Conservation (phyloP, 2,329 filamentous ascomycete genomes). For the Orbilia ellipsospora region DNA sequence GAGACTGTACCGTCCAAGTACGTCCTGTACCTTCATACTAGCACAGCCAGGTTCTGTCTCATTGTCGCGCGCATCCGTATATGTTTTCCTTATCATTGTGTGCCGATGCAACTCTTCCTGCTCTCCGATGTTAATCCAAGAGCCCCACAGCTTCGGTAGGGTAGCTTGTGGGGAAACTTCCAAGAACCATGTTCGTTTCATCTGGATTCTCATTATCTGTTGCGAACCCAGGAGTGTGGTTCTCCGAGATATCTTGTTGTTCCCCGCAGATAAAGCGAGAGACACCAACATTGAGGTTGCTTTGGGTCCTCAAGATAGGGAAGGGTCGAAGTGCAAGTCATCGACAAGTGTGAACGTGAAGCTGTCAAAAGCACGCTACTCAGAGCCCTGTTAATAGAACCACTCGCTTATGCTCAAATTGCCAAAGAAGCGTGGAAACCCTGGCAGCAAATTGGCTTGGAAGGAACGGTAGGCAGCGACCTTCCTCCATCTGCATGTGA, state of each 20-base stretch:
- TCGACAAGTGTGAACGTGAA: constrained; percentile 12
- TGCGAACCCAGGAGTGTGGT: constrained; percentile 38
- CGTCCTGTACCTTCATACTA: neutral
- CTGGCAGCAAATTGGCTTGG: neutral
- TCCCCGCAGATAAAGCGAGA: constrained; percentile 53
- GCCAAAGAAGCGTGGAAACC: constrained; percentile 22
- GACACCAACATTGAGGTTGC: constrained; percentile 43
- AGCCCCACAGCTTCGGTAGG: constrained; percentile 41
- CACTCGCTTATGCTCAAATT: constrained; percentile 41
- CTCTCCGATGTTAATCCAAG: constrained; percentile 22
- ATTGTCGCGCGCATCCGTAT: constrained; percentile 31
- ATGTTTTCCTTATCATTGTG: constrained; percentile 12
- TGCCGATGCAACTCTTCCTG: constrained; percentile 48
- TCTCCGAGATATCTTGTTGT: constrained; percentile 17
- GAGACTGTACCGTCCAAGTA: constrained; percentile 2
- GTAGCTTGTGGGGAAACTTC: constrained; percentile 47
- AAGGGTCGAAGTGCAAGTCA: neutral
- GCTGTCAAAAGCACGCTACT: constrained; percentile 14
- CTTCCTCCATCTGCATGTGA: constrained; percentile 49
- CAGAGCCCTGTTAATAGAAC: constrained; percentile 11
- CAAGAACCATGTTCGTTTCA: constrained; percentile 20
- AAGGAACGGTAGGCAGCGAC: constrained; percentile 37
- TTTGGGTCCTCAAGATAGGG: constrained; percentile 28
- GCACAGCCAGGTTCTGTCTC: too few relatives aligned
- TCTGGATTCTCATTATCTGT: constrained; percentile 9